These are phyloP conservation scores for Suhomyces kilbournensis DNA, from an alignment of 805 yeast genomes.

Conservation along the genomic window DNA sequence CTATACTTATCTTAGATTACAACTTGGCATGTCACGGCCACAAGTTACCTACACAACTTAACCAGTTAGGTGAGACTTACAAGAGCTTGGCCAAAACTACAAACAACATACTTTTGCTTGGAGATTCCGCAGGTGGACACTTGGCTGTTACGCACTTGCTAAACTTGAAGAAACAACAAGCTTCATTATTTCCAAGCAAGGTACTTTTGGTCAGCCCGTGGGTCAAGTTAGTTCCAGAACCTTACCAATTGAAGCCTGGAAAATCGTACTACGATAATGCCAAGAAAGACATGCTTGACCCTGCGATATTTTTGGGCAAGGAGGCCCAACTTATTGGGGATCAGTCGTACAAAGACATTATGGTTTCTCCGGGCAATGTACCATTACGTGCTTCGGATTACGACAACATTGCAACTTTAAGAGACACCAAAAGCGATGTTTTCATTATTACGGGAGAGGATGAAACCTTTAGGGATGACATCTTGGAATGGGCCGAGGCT, in stretches of 20 bases:
- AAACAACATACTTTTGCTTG: constrained; percentile 31
- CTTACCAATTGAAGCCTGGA: constrained; percentile 24
- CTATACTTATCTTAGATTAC: constrained; percentile 24
- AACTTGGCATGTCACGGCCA: constrained; percentile 27
- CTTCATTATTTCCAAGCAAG: constrained; percentile 23
- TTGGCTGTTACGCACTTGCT: constrained; percentile 30
- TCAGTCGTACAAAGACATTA: constrained; percentile 9
- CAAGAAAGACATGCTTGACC: constrained; percentile 9
- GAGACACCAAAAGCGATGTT: constrained; percentile 2
- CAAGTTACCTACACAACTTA: constrained; percentile 32
- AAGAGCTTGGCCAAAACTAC: constrained; percentile 15
- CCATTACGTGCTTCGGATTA: constrained; percentile 27
- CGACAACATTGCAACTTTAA: constrained; percentile 15
- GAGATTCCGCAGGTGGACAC: constrained; percentile 45
- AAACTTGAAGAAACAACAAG: constrained; percentile 15
- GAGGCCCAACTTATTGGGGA: constrained; percentile 11
- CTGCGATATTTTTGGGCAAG: background rate
- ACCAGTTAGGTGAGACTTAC: constrained; percentile 29
- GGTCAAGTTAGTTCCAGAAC: constrained; percentile 30
- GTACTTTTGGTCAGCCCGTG: constrained; percentile 36
- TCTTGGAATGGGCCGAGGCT: constrained; percentile 31
- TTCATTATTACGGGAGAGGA: constrained; percentile 37
- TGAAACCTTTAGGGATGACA: constrained; percentile 38
- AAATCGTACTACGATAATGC: constrained; percentile 32
- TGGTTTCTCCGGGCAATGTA: constrained; percentile 26